Evolutionary conservation across 1,139 yeast genomes (phyloP).

Genomic region (Ogataea hybrid): DNA sequence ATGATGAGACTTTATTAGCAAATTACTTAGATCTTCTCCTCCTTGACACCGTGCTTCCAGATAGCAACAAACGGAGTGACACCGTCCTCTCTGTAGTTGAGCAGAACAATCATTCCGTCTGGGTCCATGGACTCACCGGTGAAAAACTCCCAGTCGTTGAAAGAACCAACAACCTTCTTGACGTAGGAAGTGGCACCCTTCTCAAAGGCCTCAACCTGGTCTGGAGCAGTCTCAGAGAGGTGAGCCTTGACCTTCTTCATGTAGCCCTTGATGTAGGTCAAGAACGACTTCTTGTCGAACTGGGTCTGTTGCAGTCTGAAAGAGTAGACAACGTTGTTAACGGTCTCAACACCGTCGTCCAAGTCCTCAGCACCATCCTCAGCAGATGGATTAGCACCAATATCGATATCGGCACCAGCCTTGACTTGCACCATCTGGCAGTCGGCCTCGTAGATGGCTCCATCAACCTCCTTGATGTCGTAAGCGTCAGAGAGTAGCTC

Average conservation of each 20-base stretch:
- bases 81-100: constrained; percentile 99
- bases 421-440: constrained; percentile 86
- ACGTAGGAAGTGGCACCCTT: constrained; percentile 95
- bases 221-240: constrained; percentile 88
- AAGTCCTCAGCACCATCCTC: constrained; percentile 87
- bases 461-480: constrained; percentile 82
- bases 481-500: constrained; percentile 98
- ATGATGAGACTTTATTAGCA: constrained; percentile 2
- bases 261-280: constrained; percentile 96
- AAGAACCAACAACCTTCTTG: constrained; percentile 91
- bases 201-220: constrained; percentile 80
- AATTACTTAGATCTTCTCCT: constrained; percentile 72
- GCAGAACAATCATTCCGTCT: constrained; percentile 95
- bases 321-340: constrained; percentile 97
- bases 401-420: constrained; percentile 86
- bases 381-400: constrained; percentile 99
- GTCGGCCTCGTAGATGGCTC: constrained; percentile 94
- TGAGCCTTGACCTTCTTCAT: constrained; percentile 92
- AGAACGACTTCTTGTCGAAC: constrained; percentile 96
- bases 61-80: constrained; percentile 93
- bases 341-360: constrained; percentile 84
- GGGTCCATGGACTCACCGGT: constrained; percentile 99
- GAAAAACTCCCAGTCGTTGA: constrained; percentile 99
- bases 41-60: constrained; percentile 98
- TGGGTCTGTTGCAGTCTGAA: constrained; percentile 95